Base-by-base conservation (phyloP, 805 yeast genomes). In the Ogataea degrootiae region DNA sequence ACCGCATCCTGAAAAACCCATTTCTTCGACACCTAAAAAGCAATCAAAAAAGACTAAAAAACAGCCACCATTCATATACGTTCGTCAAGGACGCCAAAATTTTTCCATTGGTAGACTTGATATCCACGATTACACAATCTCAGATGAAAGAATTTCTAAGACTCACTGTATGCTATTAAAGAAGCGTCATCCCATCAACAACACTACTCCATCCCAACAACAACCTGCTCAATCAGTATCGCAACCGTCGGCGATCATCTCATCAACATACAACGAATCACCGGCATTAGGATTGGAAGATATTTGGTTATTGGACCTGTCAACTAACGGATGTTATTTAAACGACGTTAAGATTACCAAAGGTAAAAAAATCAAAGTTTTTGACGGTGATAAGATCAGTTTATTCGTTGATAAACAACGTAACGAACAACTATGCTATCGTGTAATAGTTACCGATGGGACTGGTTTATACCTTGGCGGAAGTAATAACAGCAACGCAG, bases 71-170 rank as follows among this genome's bases (percentile, higher is more conserved):
- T 39, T 23, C 15, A 72, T 87, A 6, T 70, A 72, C 48, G 71
- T 90, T n/a, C 76, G 80, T 34, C 90, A 85, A 58, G 87, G 87
- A 26, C 73, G 75, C 17, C 81, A 79, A 41, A 80, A 82, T 8
- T 83, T 81, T 61, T 74, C 82, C 47, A 75, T 92, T 46, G 98
- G 99, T 1, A 71, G 98, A 34, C 76, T 78, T 21, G 78, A 74
- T 19, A 77, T 74, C 3, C 77, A 87, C 50, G 82, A 86, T 59
- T 74, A 79, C 34, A 71, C 71, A 39, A 77, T 87, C 16, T 70
- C 76, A 33, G 97, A 91, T 55, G 85, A 76, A 55, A 68, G 97
- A 41, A 76, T 92, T 57, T 91, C 97, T 2, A 87, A 89, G 53
- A 73, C 83, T 1, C 98, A 94, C 65, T 90, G 97, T 63, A 68